Evolutionary conservation across 1,284 basidiomycete species (phyloP).

Genomic region (Vanrija humicola): DNA sequence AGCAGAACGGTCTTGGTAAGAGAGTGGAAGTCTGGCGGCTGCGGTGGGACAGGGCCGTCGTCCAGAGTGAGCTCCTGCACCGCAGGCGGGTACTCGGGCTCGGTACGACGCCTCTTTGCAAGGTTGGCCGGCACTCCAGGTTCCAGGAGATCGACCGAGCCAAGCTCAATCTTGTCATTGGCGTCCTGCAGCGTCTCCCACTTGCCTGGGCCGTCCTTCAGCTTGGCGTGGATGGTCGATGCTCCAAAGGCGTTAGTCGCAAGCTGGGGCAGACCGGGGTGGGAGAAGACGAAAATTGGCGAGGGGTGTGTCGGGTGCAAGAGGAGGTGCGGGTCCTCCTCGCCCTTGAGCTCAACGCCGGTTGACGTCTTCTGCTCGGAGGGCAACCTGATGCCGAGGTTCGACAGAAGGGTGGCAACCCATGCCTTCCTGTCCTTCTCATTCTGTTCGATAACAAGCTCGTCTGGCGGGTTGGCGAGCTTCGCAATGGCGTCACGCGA

Average conservation of each 20-base stretch:
- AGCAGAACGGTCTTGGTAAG: conserved; percentile 40
- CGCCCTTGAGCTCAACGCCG: conserved; percentile 1
- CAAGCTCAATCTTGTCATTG: conserved; percentile 66
- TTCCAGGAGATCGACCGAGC: conserved; percentile 41
- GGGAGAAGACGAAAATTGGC: conserved; percentile 43
- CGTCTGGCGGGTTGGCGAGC: conserved; percentile 23
- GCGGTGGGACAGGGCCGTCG: conserved; percentile 53
- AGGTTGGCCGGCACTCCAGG: conserved; percentile 44
- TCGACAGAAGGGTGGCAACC: conserved; percentile 31
- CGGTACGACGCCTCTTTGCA: conserved; percentile 34
- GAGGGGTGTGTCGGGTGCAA: conserved; percentile 47
- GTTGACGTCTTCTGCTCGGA: background rate
- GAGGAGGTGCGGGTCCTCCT: conserved; percentile 38
- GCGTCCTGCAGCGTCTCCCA: conserved; percentile 54
- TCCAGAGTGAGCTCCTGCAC: conserved; percentile 16
- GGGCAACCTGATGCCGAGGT: conserved; percentile 39
- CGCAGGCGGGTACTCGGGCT: conserved; percentile 35
- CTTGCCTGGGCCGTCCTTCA: conserved; percentile 28
- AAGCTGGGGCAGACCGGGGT: conserved; percentile 35
- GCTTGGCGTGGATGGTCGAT: conserved; percentile 22
- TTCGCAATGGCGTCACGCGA: conserved; percentile 47
- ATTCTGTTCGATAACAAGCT: conserved; percentile 32
- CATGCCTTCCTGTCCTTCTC: conserved; percentile 45
- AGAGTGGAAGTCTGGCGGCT: conserved; percentile 42
- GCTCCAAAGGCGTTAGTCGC: conserved; percentile 12